A percentile compares a stretch with the other conserved stretches of the same genome.
Evolutionary conservation across 768 basidiomycete genomes (phyloP).

Genomic region (Cyclocybe cylindracea): DNA sequence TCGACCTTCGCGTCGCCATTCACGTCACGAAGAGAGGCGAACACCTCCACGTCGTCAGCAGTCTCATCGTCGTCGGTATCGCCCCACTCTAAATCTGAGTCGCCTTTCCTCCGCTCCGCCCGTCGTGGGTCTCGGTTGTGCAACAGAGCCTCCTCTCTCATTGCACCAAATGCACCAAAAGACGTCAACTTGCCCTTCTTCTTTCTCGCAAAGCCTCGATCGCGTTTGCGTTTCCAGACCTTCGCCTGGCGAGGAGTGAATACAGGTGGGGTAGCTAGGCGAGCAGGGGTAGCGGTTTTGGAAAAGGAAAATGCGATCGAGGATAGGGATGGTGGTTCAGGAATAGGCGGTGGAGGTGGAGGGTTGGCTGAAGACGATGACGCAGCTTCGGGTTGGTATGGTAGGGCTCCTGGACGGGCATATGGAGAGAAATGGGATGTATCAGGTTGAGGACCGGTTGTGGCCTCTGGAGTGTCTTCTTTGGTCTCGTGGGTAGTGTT

Average conservation of each 20-base stretch:
- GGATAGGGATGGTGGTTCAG: conserved; percentile 12
- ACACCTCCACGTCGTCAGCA: conserved; percentile 22
- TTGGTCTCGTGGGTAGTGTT: conserved; percentile 3
- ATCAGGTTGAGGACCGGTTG: conserved; percentile 1
- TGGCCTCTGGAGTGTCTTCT: conserved; percentile 2
- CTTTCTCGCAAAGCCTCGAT: conserved; percentile 6
- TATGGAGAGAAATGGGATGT: conserved; percentile 25
- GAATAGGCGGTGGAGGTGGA: background rate
- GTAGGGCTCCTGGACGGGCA: conserved; percentile 13
- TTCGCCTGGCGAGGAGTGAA: conserved; percentile 29
- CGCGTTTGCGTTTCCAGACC: conserved; percentile 21
- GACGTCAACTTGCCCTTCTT: conserved; percentile 17
- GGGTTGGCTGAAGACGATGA: background rate
- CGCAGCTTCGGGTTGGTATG: conserved; percentile 4
- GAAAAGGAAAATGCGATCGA: conserved; percentile 34
- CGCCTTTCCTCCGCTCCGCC: conserved; percentile 56
- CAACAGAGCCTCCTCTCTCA: conserved; percentile 53
- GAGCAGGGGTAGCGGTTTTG: background rate
- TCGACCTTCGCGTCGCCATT: too few relatives aligned
- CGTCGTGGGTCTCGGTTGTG: conserved; percentile 41
- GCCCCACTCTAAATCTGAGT: conserved; percentile 74
- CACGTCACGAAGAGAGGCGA: too few relatives aligned
- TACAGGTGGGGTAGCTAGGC: conserved; percentile 22
- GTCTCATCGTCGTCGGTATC: conserved; percentile 38
- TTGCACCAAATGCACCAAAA: conserved; percentile 56